Percentiles rank a stretch among this genome's conserved stretches.
phyloP scores from a whole-genome alignment of 2,329 filamentous ascomycete genomes.

The Fusarium circinatum region DNA sequence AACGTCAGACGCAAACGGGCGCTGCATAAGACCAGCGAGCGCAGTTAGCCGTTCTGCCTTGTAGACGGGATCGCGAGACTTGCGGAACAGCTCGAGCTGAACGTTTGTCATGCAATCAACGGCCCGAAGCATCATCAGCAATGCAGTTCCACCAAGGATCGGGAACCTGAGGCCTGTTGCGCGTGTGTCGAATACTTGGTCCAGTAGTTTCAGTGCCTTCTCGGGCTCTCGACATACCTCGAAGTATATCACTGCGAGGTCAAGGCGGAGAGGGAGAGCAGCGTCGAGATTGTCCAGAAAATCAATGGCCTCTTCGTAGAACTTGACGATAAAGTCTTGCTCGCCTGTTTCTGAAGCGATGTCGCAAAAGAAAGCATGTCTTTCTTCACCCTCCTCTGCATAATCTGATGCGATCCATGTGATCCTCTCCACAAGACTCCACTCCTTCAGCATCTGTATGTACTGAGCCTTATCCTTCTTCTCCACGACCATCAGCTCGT shows the following conservation, averaged over 20 bases:
- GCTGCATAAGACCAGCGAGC: not conserved
- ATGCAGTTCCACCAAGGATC: not conserved
- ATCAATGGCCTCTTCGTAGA: slow-evolving; percentile 38
- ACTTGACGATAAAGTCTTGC: slow-evolving; percentile 32
- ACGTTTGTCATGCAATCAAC: not conserved
- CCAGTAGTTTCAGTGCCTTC: slow-evolving; percentile 20
- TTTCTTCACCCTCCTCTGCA: not conserved
- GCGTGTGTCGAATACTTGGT: slow-evolving; percentile 37
- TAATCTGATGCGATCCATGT: slow-evolving; percentile 43
- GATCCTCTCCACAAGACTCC: slow-evolving; percentile 42
- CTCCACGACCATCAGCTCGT: not conserved
- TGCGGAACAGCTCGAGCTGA: slow-evolving; percentile 6
- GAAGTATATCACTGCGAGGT: slow-evolving; percentile 32
- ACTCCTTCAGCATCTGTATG: slow-evolving; percentile 33
- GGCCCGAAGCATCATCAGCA: not conserved
- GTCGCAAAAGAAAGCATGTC: slow-evolving; percentile 20
- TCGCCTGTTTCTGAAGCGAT: slow-evolving; percentile 33
- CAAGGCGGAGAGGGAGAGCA: slow-evolving; percentile 33
- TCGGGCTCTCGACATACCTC: slow-evolving; percentile 27
- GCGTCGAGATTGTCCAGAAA: slow-evolving; percentile 45
- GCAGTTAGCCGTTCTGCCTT: not conserved
- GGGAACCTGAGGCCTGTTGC: not conserved
- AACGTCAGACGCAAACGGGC: not conserved
- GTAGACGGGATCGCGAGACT: not conserved
- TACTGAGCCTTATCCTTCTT: not conserved